Evolutionary conservation across 768 basidiomycete genomes (phyloP).

Genomic region (Boletus reticuloceps): DNA sequence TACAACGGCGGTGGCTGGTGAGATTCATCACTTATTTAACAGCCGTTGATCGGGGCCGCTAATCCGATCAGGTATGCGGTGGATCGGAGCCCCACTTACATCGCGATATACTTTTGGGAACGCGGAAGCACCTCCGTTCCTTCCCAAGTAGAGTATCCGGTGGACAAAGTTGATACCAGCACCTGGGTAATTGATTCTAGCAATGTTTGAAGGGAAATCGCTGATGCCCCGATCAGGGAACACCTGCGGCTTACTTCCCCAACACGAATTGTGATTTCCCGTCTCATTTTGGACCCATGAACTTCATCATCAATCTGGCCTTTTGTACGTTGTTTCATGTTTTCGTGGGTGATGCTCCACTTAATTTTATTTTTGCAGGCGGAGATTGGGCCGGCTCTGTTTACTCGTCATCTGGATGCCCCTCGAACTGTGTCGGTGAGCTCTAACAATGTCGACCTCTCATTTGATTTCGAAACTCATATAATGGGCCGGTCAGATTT

Average conservation of each 20-base stretch:
- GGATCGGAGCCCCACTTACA: slow-evolving; percentile 26
- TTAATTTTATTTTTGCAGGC: slow-evolving; percentile 7
- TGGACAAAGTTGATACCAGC: slow-evolving; percentile 16
- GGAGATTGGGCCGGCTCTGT: slow-evolving; percentile 30
- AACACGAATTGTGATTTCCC: slow-evolving; percentile 11
- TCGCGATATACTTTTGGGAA: slow-evolving; percentile 42
- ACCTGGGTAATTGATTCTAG: slow-evolving; percentile 22
- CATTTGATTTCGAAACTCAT: no score
- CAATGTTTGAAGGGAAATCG: no score
- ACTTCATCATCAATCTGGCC: slow-evolving; percentile 18
- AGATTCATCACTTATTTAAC: neutral
- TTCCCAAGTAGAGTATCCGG: slow-evolving; percentile 26
- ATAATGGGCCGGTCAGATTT: slow-evolving; percentile 34
- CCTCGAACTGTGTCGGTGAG: slow-evolving; percentile 28
- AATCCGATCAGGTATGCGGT: slow-evolving; percentile 35
- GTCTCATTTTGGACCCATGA: slow-evolving; percentile 16
- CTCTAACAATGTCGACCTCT: neutral
- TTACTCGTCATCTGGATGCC: slow-evolving; percentile 21
- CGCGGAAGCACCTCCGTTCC: slow-evolving; percentile 36
- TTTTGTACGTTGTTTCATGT: slow-evolving; percentile 16
- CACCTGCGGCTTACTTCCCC: slow-evolving; percentile 17
- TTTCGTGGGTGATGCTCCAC: neutral
- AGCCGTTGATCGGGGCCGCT: neutral
- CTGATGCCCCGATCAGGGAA: slow-evolving; percentile 6
- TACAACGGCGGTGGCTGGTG: slow-evolving; percentile 37